Base-by-base conservation (phyloP, 1,284 basidiomycete genomes). In the Neolentinus lepideus region DNA sequence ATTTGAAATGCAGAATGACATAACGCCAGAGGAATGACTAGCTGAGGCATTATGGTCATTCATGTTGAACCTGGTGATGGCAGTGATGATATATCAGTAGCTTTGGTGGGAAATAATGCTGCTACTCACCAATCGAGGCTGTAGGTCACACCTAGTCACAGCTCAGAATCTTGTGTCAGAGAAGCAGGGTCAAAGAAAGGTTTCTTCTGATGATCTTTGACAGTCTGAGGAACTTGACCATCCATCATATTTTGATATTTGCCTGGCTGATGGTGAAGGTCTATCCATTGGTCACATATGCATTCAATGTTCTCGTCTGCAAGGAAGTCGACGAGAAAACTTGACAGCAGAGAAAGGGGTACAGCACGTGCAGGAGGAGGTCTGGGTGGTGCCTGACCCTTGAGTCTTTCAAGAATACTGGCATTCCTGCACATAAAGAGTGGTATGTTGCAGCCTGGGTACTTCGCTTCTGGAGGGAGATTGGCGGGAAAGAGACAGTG, bases 1-100 rank as follows among this genome's bases (percentile, higher is more conserved):
- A 36, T 62, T 64, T 3, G 56, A 38, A 16, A 64, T 22, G 21
- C 57, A 57, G 33, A 61, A 57, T 0, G 60, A 60, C 2, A 64
- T 25, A 2, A 52, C 54, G 8, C 61, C 61, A 14, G 38, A 50
- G n/a, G 54, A 51, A 51, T 55, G 47, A 10, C 16, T 46, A 6
- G 19, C 6, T 46, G 43, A 19, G 6, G 4, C 6, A 4, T 4
- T 16, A 6, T 4, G 16, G 6, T 46, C 16, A 16, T 46, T 46
- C n/a, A 6, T 25, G 16, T 46, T 46, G 16, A 46, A 46, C 43
- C 43, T 46, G 43, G n/a, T 25, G 24, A 46, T 25, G 10, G 43
- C 10, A 46, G 43, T 46, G 19, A 46, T 4, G 6, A 16, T 19
- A 21, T 19, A 46, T 16, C 16, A 46, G n/a, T n/a, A n/a, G n/a